These are phyloP conservation scores for Neurospora sp. DNA, from an alignment of 495 filamentous ascomycete species.

Conservation along the genomic window DNA sequence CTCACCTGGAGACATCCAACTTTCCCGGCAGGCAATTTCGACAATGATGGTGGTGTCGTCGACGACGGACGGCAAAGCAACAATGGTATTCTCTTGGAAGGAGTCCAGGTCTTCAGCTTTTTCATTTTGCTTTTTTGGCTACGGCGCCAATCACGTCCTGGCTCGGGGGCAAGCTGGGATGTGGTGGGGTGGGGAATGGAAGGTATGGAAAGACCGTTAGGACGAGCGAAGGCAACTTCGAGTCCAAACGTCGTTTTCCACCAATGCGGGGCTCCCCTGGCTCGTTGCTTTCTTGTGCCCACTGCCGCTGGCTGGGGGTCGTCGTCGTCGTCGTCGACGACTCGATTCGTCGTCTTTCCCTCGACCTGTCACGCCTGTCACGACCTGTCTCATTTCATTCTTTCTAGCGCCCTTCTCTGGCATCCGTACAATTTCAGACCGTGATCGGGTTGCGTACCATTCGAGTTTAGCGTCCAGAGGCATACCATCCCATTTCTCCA, in stretches of 20 bases:
- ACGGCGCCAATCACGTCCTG: background rate
- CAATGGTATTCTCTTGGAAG: background rate
- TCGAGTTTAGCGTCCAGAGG: background rate
- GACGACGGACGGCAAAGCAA: background rate
- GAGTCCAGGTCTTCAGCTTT: background rate
- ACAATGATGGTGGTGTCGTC: background rate
- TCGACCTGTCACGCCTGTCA: background rate
- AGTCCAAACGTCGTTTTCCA: background rate
- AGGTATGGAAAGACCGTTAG: background rate
- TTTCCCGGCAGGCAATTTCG: background rate
- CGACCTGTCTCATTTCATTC: slow-evolving; percentile 1
- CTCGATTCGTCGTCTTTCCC: background rate
- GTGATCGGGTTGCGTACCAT: background rate
- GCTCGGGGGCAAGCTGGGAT: background rate
- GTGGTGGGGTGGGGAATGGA: background rate
- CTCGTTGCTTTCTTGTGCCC: background rate
- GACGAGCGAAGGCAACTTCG: background rate
- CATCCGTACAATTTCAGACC: slow-evolving; percentile 1
- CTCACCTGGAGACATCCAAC: background rate
- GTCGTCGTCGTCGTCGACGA: background rate
- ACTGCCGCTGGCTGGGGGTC: background rate
- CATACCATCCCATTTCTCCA: background rate
- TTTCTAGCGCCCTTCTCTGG: slow-evolving; percentile 19
- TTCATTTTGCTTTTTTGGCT: background rate
- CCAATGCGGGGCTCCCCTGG: background rate